Base-by-base conservation (phyloP, 2,329 filamentous ascomycete genomes). In the Aureobasidium sp. region DNA sequence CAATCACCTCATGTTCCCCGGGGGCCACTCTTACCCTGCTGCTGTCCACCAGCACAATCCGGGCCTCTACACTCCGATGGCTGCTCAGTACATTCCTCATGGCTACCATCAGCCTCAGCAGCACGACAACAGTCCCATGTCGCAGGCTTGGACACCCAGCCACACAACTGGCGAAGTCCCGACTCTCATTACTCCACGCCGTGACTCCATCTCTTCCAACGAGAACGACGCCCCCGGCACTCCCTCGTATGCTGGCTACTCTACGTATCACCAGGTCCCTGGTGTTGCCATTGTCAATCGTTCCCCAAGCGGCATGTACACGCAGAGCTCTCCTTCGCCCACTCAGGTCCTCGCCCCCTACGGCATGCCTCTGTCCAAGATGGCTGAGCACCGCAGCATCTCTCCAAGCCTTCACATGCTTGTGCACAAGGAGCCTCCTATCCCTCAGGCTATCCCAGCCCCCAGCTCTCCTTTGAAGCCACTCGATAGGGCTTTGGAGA, bases 401-500 rank as follows among this genome's bases (percentile, higher is more conserved):
- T 74, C 78, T 27, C 75, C 77, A 17, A 73, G 76, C 48, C 71
- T 81, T 62, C 75, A 79, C 70, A 70, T 76, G 47, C 70, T 80
- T 45, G 68, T 81, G 45, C 67, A 87, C 69, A 84, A 89, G 71
- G 87, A 91, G n/a, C 94, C 94, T 20, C 76, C 86, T 0, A 89
- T 99, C 65, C 94, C 94, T 22, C 83, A 84, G 65, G 93, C 94
- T 56, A 92, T 99, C 49, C 93, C 93, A 17, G 93, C 94, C 62
- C 90, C 91, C 31, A 87, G 87, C 27, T 92, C 93, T 62, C 89
- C 89, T 70, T 85, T 90, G 78, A 90, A 96, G 81, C 92, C 89
- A 45, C 84, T 97, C 31, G 93, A 96, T 66, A 92, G 96, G 75
- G 96, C 92, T 71, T 81, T 99, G 53, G 90, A 96, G 77, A 97